phyloP scores from a whole-genome alignment of 495 filamentous ascomycete species.

The Penicillium silybi region DNA sequence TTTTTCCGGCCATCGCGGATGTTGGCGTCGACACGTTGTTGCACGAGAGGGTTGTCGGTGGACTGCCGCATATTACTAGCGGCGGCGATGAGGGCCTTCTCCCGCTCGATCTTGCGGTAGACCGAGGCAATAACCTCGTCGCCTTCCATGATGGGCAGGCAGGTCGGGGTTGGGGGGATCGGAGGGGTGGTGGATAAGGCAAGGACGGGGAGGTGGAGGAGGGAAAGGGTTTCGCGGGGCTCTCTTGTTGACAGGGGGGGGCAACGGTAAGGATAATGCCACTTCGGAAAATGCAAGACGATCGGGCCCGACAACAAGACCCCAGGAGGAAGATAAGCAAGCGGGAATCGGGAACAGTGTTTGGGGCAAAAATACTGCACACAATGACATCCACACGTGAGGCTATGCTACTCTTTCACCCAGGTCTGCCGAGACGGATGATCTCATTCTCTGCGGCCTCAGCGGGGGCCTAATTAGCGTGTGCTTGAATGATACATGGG shows the following conservation, averaged over 20 bases:
- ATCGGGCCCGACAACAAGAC: not conserved
- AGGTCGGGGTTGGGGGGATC: slow-evolving; percentile 7
- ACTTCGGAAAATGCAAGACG: slow-evolving; percentile 27
- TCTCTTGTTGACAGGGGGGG: slow-evolving; percentile 41
- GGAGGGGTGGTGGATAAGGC: not conserved
- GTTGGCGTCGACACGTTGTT: slow-evolving; percentile 82
- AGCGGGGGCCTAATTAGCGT: not conserved
- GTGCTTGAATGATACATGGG: not conserved
- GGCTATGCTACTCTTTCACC: not conserved
- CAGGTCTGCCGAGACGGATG: slow-evolving; percentile 1
- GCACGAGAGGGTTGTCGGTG: slow-evolving; percentile 85
- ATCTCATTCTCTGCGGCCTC: not conserved
- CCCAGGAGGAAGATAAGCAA: not conserved
- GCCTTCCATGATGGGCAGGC: slow-evolving; percentile 43
- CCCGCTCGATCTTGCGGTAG: slow-evolving; percentile 95
- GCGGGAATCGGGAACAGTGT: not conserved
- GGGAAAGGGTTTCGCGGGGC: slow-evolving; percentile 34
- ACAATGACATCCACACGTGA: slow-evolving; percentile 10
- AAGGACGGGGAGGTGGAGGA: slow-evolving; percentile 2
- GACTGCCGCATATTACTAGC: slow-evolving; percentile 93
- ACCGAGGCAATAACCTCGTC: slow-evolving; percentile 84
- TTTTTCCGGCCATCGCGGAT: slow-evolving; percentile 91
- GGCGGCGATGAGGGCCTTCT: slow-evolving; percentile 91
- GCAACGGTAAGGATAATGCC: slow-evolving; percentile 29
- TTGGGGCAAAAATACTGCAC: slow-evolving; percentile 3